Conservation (phyloP, 257 asterid genomes). For the Gentiana straminea region DNA sequence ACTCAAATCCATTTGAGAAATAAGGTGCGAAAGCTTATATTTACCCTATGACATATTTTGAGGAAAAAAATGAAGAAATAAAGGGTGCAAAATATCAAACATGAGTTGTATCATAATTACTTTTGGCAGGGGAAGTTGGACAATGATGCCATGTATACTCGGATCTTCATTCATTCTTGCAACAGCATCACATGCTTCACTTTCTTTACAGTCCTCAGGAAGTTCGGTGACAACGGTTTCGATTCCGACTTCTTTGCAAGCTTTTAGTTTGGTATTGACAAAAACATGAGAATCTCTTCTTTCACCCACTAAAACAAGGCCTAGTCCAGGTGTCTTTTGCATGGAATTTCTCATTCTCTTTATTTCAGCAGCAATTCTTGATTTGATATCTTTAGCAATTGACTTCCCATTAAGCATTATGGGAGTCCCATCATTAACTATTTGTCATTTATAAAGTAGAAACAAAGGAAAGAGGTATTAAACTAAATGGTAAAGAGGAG, state of each 20-base stretch:
- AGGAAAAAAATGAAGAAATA: no score
- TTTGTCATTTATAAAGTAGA: conserved; percentile 1
- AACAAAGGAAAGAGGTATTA: background rate
- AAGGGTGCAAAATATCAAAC: no score
- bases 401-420: conserved; percentile 10
- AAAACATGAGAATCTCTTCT: conserved; percentile 19
- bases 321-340: conserved; percentile 14
- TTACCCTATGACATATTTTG: no score
- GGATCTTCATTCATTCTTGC: conserved; percentile 16
- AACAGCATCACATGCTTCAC: conserved; percentile 12
- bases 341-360: conserved; percentile 12
- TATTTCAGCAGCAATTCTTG: conserved; percentile 16
- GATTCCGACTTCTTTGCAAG: conserved; percentile 15
- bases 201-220: conserved; percentile 14
- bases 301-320: conserved; percentile 16
- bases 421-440: conserved; percentile 9
- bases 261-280: conserved; percentile 15
- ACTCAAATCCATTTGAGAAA: no score
- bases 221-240: conserved; percentile 13
- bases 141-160: conserved; percentile 14
- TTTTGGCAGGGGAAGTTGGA: conserved; percentile 25
- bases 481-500: background rate
- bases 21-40: no score
- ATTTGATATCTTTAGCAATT: conserved; percentile 13
- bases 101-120: conserved; percentile 6